Conservation (phyloP, 2,329 filamentous ascomycete genomes). For the Hymenoscyphus occultus region DNA sequence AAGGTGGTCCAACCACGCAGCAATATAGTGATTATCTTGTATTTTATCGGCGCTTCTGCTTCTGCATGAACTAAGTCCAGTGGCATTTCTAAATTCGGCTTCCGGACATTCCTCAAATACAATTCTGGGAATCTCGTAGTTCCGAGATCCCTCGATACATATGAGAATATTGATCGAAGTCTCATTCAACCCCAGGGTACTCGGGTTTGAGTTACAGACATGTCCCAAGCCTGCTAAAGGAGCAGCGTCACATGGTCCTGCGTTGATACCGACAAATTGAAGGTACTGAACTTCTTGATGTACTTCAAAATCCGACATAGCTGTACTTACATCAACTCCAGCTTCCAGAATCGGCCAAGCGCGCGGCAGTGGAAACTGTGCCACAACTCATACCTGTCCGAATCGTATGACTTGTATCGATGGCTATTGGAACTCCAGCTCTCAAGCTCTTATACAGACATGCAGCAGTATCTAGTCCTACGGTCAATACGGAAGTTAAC, state of each 20-base stretch:
- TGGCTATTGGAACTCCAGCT: constrained; percentile 34
- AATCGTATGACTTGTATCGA: constrained; percentile 44
- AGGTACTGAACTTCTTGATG: constrained; percentile 43
- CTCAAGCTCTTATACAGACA: constrained; percentile 50
- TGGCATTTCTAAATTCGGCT: background rate
- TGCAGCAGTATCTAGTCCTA: constrained; percentile 66
- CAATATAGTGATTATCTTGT: background rate
- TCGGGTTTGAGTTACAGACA: background rate
- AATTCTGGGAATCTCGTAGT: constrained; percentile 7
- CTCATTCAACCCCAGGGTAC: background rate
- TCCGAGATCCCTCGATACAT: constrained; percentile 8
- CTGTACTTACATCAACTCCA: constrained; percentile 43
- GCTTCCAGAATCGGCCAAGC: constrained; percentile 43
- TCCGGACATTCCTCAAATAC: background rate
- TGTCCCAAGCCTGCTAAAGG: constrained; percentile 5
- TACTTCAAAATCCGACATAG: constrained; percentile 43
- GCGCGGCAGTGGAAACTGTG: constrained; percentile 43
- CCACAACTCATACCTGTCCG: constrained; percentile 52
- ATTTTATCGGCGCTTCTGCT: background rate
- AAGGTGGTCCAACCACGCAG: background rate
- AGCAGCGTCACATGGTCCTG: constrained; percentile 43
- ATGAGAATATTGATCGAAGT: constrained; percentile 8
- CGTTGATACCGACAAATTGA: constrained; percentile 37
- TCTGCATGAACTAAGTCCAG: background rate
- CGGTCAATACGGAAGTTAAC: constrained; percentile 52